Conservation (phyloP, 148 eudicot genomes). For the Vaccinium corymbosum region DNA sequence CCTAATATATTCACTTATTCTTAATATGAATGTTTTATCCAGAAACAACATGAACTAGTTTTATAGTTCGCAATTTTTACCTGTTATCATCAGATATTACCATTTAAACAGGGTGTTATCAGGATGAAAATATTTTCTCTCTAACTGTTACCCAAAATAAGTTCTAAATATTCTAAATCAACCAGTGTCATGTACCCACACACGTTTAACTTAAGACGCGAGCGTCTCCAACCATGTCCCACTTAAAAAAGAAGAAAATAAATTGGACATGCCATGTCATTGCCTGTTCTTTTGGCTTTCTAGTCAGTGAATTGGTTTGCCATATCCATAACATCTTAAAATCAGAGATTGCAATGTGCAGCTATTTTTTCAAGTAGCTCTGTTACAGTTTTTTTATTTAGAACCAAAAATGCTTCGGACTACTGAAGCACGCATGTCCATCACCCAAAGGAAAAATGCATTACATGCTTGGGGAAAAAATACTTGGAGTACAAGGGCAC, state of each 20-base stretch:
- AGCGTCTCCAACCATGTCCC: neutral
- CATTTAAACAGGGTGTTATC: neutral
- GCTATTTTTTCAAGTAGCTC: neutral
- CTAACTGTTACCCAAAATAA: neutral
- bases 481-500: neutral
- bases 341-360: neutral
- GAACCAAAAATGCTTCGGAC: neutral
- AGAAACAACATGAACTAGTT: neutral
- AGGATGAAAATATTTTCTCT: neutral
- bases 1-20: neutral
- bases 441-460: neutral
- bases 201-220: neutral
- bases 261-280: neutral
- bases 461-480: neutral
- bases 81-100: neutral
- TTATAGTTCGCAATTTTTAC: neutral
- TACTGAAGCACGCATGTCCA: neutral
- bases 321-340: neutral
- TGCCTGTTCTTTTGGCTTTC: neutral
- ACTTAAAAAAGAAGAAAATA: neutral
- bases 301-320: neutral
- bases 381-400: neutral
- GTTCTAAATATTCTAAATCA: neutral
- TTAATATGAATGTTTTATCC: neutral
- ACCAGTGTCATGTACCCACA: neutral